Evolutionary conservation across 768 basidiomycete species (phyloP).

Genomic region (Suillus alpinus): DNA sequence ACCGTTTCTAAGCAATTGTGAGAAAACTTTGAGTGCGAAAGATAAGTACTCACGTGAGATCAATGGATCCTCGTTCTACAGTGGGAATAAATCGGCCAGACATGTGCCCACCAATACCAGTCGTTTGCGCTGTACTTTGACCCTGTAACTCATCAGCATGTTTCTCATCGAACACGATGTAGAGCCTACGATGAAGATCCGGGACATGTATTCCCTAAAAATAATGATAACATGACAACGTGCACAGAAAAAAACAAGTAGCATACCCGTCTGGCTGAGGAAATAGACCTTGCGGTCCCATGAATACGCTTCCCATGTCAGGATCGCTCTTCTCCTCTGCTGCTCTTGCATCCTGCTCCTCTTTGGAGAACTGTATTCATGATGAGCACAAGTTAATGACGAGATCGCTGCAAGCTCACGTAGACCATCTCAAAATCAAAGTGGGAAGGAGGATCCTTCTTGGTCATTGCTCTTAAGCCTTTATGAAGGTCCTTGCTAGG

Average conservation of each 20-base stretch:
- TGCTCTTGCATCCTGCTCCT: constrained; percentile 66
- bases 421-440: constrained; percentile 81
- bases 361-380: constrained; percentile 59
- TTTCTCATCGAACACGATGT: background rate
- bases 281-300: constrained; percentile 57
- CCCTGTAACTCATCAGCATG: constrained; percentile 44
- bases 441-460: constrained; percentile 79
- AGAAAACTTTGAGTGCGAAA: background rate
- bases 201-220: constrained; percentile 47
- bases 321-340: constrained; percentile 57
- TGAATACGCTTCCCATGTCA: constrained; percentile 72
- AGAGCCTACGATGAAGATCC: constrained; percentile 69
- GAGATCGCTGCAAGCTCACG: constrained; percentile 37
- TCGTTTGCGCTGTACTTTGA: constrained; percentile 87
- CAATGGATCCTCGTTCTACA: constrained; percentile 90
- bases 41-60: constrained; percentile 60
- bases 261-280: constrained; percentile 75
- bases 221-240: constrained; percentile 6
- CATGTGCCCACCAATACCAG: constrained; percentile 64
- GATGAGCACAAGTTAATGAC: background rate
- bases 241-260: background rate
- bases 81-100: constrained; percentile 90
- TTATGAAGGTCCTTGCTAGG: constrained; percentile 56
- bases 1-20: constrained; percentile 55
- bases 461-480: constrained; percentile 82